These are phyloP conservation scores for Pluteus cervinus DNA, from an alignment of 768 basidiomycete species.

Conservation along the genomic window DNA sequence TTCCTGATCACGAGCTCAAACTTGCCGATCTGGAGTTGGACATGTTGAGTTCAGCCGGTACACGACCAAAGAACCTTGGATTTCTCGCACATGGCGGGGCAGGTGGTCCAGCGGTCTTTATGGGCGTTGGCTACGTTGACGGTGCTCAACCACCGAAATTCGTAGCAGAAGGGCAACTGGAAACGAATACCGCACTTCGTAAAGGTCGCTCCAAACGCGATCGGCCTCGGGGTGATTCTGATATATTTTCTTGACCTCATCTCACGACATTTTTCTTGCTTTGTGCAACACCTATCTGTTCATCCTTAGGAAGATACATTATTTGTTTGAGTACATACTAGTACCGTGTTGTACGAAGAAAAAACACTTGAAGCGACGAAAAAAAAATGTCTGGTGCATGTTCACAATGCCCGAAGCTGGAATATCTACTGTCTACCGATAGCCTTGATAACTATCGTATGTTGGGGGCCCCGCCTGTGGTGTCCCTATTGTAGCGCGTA, in stretches of 20 bases:
- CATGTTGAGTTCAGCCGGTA: conserved; percentile 49
- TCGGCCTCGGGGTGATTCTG: too few relatives aligned
- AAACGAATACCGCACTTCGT: conserved; percentile 13
- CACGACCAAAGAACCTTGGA: conserved; percentile 43
- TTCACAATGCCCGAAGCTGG: too few relatives aligned
- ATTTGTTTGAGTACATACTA: too few relatives aligned
- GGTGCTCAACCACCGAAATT: conserved; percentile 36
- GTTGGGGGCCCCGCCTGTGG: conserved; percentile 32
- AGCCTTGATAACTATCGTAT: conserved; percentile 50
- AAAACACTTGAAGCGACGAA: too few relatives aligned
- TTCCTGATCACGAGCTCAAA: conserved; percentile 32
- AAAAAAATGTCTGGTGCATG: too few relatives aligned
- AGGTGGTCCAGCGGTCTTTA: conserved; percentile 63
- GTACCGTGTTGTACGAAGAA: too few relatives aligned
- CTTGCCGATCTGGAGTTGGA: conserved; percentile 40
- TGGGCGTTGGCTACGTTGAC: conserved; percentile 63
- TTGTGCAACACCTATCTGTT: too few relatives aligned
- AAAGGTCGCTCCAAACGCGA: too few relatives aligned
- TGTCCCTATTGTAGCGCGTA: conserved; percentile 52
- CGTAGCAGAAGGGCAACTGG: conserved; percentile 10
- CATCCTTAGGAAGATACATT: too few relatives aligned
- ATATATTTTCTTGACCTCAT: too few relatives aligned
- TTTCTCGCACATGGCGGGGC: conserved; percentile 75
- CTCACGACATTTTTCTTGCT: too few relatives aligned
- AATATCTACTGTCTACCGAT: too few relatives aligned